A percentile compares a stretch with the other conserved stretches of the same genome.
phyloP scores from a whole-genome alignment of 2,329 filamentous ascomycete genomes.

The Neofusicoccum sp. region DNA sequence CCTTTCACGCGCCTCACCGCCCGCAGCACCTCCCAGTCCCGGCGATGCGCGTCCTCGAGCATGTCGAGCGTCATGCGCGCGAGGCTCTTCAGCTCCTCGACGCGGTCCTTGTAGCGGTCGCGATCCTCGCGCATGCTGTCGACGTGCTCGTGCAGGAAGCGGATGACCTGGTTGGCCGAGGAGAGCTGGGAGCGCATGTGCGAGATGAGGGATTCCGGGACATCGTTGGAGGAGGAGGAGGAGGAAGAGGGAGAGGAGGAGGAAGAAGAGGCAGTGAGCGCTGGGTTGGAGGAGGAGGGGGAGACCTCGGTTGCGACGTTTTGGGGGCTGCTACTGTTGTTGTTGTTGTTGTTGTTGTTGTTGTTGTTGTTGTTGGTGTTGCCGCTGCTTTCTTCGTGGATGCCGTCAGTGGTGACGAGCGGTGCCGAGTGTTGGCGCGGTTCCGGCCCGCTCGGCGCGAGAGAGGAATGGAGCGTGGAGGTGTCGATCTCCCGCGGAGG shows the following conservation, averaged over 20 bases:
- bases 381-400: background rate
- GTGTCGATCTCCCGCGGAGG: constrained; percentile 1
- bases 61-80: constrained; percentile 11
- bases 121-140: constrained; percentile 19
- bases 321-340: background rate
- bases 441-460: background rate
- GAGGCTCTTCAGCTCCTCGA: constrained; percentile 19
- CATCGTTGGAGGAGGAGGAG: background rate
- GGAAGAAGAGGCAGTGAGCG: too few species aligned
- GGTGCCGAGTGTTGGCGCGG: background rate
- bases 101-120: background rate
- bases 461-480: background rate
- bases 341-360: background rate
- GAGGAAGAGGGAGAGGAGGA: background rate
- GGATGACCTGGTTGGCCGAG: constrained; percentile 18
- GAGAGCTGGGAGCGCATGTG: constrained; percentile 18
- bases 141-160: constrained; percentile 18
- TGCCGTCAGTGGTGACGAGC: background rate
- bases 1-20: background rate
- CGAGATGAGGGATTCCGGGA: background rate
- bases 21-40: constrained; percentile 17
- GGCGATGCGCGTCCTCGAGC: constrained; percentile 9
- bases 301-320: too few species aligned
- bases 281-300: too few species aligned
- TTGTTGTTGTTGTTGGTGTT: background rate